phyloP scores from a whole-genome alignment of 768 basidiomycete species.

The Gloeopeniophorella convolvens region DNA sequence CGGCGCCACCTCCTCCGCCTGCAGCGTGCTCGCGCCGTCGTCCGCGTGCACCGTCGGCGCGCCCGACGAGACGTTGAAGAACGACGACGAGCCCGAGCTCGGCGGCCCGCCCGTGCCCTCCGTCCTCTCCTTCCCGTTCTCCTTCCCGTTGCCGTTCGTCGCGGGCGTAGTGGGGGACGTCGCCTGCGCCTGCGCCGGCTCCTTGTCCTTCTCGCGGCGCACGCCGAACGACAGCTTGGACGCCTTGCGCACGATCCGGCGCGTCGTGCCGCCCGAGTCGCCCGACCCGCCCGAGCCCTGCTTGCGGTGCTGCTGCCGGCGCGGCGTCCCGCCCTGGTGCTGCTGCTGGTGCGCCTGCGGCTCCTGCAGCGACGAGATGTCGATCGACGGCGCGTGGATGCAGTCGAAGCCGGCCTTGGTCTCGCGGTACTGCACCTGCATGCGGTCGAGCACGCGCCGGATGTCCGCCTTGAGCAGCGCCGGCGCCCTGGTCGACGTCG shows the following conservation, averaged over 20 bases:
- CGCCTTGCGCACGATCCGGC: constrained; percentile 62
- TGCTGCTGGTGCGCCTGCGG: constrained; percentile 15
- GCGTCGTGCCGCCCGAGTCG: constrained; percentile 44
- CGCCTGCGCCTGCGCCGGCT: constrained; percentile 25
- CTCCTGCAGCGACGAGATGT: constrained; percentile 65
- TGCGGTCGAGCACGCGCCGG: constrained; percentile 78
- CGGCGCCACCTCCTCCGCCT: constrained; percentile 16
- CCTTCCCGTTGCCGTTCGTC: constrained; percentile 9
- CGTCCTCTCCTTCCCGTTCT: constrained; percentile 42
- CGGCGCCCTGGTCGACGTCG: constrained; percentile 88
- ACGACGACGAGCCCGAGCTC: constrained; percentile 68
- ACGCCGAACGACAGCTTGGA: constrained; percentile 75
- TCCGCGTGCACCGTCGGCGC: constrained; percentile 34
- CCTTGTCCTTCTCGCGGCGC: constrained; percentile 44
- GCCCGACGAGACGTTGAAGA: constrained; percentile 72
- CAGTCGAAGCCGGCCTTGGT: constrained; percentile 93
- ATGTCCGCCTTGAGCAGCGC: constrained; percentile 79
- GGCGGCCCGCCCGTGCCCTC: constrained; percentile 32
- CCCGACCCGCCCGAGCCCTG: constrained; percentile 44
- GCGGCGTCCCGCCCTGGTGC: too few species aligned
- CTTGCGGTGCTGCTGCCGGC: constrained; percentile 34
- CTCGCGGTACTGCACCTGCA: constrained; percentile 93
- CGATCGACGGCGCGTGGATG: constrained; percentile 91
- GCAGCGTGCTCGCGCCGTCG: constrained; percentile 29
- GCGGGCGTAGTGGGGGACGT: constrained; percentile 18